Evolutionary conservation across 257 asterid species (phyloP).

Genomic region (Solanum commersonii): DNA sequence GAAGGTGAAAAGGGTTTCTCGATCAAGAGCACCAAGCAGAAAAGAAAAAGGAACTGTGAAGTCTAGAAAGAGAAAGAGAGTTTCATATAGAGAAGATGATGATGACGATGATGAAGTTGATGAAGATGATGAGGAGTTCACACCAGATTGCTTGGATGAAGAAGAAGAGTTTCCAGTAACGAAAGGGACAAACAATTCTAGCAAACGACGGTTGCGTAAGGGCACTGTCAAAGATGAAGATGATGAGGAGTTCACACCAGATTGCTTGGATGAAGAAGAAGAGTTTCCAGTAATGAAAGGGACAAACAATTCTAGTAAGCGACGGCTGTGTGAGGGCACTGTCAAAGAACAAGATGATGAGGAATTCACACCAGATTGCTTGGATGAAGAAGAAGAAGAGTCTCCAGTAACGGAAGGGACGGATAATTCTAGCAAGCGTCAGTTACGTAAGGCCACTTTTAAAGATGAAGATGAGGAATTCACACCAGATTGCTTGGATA

Average conservation of each 20-base stretch:
- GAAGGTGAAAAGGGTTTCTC: slow-evolving; percentile 34
- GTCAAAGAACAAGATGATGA: neutral
- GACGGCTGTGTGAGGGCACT: neutral
- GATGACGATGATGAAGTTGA: slow-evolving; percentile 9
- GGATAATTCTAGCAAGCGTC: slow-evolving; percentile 7
- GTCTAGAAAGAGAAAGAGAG: slow-evolving; percentile 21
- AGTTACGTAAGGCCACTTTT: slow-evolving; percentile 2
- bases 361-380: neutral
- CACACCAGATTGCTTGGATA: slow-evolving; percentile 20
- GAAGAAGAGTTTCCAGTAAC: neutral
- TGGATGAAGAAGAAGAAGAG: neutral
- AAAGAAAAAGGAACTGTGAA: slow-evolving; percentile 18
- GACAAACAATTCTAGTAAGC: neutral
- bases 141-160: slow-evolving; percentile 3
- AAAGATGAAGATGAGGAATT: slow-evolving; percentile 30
- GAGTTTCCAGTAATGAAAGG: neutral
- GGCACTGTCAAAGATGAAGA: neutral
- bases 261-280: slow-evolving; percentile 5
- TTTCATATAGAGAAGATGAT: slow-evolving; percentile 23
- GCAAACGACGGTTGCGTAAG: neutral
- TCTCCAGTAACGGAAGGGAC: neutral
- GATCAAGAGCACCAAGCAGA: slow-evolving; percentile 28
- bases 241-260: slow-evolving; percentile 2
- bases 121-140: slow-evolving; percentile 1
- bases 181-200: neutral